phyloP scores from a whole-genome alignment of 2,329 filamentous ascomycete genomes.

The Ascosphaera apis region DNA sequence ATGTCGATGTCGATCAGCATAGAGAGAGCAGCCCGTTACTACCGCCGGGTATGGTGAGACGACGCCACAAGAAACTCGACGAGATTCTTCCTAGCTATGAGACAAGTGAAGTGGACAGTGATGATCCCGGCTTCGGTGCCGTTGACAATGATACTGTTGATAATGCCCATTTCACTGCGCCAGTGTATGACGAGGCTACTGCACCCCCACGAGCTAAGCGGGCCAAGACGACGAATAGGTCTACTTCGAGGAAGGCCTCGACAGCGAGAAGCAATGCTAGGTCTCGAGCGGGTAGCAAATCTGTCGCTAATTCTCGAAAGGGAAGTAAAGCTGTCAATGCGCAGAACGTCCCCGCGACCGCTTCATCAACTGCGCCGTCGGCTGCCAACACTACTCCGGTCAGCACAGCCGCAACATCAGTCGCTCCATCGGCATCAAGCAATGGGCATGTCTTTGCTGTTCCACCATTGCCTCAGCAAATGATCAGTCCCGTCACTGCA shows the following conservation, averaged over 20 bases:
- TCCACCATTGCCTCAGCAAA: slow-evolving; percentile 20
- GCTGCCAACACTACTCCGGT: slow-evolving; percentile 13
- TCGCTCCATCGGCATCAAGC: slow-evolving; percentile 1
- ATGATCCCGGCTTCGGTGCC: slow-evolving; percentile 33
- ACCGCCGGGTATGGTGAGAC: slow-evolving; percentile 22
- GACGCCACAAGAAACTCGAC: slow-evolving; percentile 25
- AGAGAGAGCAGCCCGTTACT: slow-evolving; percentile 19
- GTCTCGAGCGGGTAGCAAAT: background rate
- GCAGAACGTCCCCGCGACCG: slow-evolving; percentile 11
- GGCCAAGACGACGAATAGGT: slow-evolving; percentile 24
- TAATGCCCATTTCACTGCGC: slow-evolving; percentile 6
- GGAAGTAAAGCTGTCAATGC: slow-evolving; percentile 5
- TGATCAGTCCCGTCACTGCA: slow-evolving; percentile 20
- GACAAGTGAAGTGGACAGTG: slow-evolving; percentile 37
- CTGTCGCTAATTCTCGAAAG: slow-evolving; percentile 4
- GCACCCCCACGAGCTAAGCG: slow-evolving; percentile 25
- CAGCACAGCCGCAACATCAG: slow-evolving; percentile 14
- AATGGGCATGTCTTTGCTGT: slow-evolving; percentile 27
- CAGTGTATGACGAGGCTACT: slow-evolving; percentile 13
- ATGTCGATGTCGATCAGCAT: slow-evolving; percentile 30
- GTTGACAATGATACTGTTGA: slow-evolving; percentile 27
- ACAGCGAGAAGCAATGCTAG: slow-evolving; percentile 9
- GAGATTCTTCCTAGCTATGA: slow-evolving; percentile 33
- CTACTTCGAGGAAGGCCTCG: slow-evolving; percentile 12
- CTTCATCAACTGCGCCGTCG: slow-evolving; percentile 7